Evolutionary conservation across 768 basidiomycete species (phyloP), one percentile per base, ranked within the genome.

Genomic region (Dacryopinax primogenitus): DNA sequence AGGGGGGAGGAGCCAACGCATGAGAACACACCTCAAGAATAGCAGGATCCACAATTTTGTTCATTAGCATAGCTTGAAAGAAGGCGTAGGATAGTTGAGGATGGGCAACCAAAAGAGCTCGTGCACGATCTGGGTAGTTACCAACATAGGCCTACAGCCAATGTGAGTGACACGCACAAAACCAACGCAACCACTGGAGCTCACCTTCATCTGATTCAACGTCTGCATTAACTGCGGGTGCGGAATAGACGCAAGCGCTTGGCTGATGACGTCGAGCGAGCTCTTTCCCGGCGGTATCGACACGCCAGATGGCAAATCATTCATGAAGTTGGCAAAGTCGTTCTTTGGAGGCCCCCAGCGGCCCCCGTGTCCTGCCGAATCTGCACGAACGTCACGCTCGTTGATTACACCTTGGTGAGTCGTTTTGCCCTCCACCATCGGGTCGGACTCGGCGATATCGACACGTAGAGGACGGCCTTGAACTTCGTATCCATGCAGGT

Each of bases 191-290:
- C 23, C 7, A 18, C 41, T 23, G 6, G 61, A 63, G 76, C 81
- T 72, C 73, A 94, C 96, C 86, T 98, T 98, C 88, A 95, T 94
- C 75, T 96, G 92, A n/a, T 88, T 88, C 69, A 99, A 78, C 9
- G 97, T 88, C 76, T 99, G 95, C 76, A 94, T 84, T 68, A 95
- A 78, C 72, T 95, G 90, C 37, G 78, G 81, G 0, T 92, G 90
- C 64, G 84, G 83, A 80, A 95, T 89, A 32, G 79, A 84, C 41
- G 88, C 94, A 47, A 99, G 80, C 1, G 86, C 88, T 72, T 88
- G 83, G 72, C 84, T 91, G 73, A 98, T 97, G 64, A 81, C 80
- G 73, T 97, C 94, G 65, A 90, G 79, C 7, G 88, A 77, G 18
- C 82, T 85, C 39, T 82, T 78, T 21, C 92, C 92, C 13, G 81